Evolutionary conservation across 2,329 filamentous ascomycete species (phyloP).

Genomic region (Cordyceps fumosorosea): DNA sequence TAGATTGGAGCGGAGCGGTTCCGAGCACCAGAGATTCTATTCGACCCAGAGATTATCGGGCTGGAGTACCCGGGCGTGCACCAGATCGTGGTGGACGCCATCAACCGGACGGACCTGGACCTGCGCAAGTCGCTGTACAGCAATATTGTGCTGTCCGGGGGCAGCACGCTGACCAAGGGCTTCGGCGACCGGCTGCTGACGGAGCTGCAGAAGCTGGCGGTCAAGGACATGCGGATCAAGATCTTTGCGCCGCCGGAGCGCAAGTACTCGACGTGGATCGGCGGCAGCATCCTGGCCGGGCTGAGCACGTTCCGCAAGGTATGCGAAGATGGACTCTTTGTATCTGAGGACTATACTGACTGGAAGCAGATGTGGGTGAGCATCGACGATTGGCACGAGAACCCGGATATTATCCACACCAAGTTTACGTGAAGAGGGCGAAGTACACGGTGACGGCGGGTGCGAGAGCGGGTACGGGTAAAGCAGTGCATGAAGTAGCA

Average conservation of each 20-base stretch:
- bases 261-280: conserved; percentile 99
- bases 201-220: conserved; percentile 86
- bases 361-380: conserved; percentile 92
- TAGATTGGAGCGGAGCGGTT: conserved; percentile 90
- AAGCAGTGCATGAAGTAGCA: background rate
- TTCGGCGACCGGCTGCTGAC: conserved; percentile 89
- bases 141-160: conserved; percentile 95
- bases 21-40: conserved; percentile 92
- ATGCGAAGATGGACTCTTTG: conserved; percentile 22
- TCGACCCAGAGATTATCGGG: conserved; percentile 94
- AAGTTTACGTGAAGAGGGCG: conserved; percentile 69
- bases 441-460: too few species aligned
- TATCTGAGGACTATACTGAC: conserved; percentile 12
- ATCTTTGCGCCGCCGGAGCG: conserved; percentile 96
- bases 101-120: conserved; percentile 91
- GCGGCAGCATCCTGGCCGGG: conserved; percentile 91
- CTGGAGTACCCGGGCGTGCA: conserved; percentile 95
- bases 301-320: conserved; percentile 98
- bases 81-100: conserved; percentile 95
- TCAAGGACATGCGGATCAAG: conserved; percentile 99
- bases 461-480: too few species aligned
- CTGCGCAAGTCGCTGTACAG: conserved; percentile 88
- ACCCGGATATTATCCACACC: conserved; percentile 96
- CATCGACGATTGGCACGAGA: conserved; percentile 99
- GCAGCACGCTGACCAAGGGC: conserved; percentile 91